Evolutionary conservation across 2,329 filamentous ascomycete genomes (phyloP).

Genomic region (Teratosphaeria viscida): DNA sequence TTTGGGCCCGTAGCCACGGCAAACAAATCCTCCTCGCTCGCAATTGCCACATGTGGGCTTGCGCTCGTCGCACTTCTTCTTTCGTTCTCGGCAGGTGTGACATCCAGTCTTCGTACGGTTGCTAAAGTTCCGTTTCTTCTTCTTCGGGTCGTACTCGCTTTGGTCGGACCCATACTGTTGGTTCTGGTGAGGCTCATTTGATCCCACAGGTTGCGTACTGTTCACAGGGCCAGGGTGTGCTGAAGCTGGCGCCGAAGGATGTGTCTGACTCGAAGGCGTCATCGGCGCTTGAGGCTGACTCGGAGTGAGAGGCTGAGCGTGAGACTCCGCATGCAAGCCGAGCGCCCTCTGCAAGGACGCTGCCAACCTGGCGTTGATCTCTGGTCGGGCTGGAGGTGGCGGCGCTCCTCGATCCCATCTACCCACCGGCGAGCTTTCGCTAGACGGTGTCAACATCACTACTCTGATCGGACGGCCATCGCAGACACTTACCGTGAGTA

Average conservation of each 20-base stretch:
- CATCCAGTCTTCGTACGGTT: conserved; percentile 95
- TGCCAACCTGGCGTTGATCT: conserved; percentile 32
- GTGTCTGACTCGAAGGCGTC: neutral
- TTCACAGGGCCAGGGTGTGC: neutral
- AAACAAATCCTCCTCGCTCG: conserved; percentile 77
- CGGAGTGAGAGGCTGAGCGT: conserved; percentile 7
- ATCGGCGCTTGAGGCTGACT: neutral
- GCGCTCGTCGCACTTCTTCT: conserved; percentile 96
- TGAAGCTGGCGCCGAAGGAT: conserved; percentile 15
- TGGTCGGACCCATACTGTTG: conserved; percentile 26
- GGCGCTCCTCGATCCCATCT: conserved; percentile 2
- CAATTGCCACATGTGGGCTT: conserved; percentile 94
- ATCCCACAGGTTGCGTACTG: conserved; percentile 18
- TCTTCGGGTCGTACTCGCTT: conserved; percentile 37
- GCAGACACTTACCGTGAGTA: conserved; percentile 1
- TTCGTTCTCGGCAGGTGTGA: conserved; percentile 78
- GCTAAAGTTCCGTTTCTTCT: conserved; percentile 73
- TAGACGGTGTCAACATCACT: conserved; percentile 1
- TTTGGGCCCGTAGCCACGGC: conserved; percentile 66
- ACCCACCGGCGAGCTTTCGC: conserved; percentile 10
- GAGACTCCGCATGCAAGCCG: conserved; percentile 15
- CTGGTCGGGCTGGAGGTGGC: conserved; percentile 13
- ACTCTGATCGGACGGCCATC: neutral
- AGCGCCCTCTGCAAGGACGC: conserved; percentile 43
- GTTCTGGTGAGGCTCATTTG: conserved; percentile 25